phyloP scores from a whole-genome alignment of 257 asterid genomes.

The Rehmannia glutinosa region DNA sequence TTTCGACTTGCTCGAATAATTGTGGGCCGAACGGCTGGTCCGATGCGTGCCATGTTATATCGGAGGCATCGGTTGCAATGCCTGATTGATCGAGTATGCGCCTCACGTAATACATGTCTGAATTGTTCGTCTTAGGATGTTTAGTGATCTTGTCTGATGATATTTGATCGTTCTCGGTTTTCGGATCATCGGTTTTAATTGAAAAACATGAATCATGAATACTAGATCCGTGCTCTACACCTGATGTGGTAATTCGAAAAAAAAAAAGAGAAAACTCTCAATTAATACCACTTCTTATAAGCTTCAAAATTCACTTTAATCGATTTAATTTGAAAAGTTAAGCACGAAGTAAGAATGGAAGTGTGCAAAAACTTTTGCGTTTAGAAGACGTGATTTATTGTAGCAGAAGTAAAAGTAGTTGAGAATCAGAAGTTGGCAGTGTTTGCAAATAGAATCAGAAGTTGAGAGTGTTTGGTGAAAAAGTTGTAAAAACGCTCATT shows the following conservation, averaged over 20 bases:
- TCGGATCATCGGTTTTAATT: constrained; percentile 5
- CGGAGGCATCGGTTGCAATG: constrained; percentile 30
- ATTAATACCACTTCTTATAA: background rate
- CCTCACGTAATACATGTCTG: constrained; percentile 50
- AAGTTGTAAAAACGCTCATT: too few species aligned
- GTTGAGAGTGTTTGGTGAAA: too few species aligned
- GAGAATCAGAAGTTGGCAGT: too few species aligned
- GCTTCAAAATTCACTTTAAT: background rate
- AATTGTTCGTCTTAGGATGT: constrained; percentile 9
- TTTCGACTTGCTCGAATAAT: constrained; percentile 47
- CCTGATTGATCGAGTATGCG: constrained; percentile 60
- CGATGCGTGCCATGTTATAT: constrained; percentile 41
- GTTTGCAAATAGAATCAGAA: too few species aligned
- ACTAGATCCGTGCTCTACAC: constrained; percentile 19
- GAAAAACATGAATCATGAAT: constrained; percentile 17
- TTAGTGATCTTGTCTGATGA: constrained; percentile 9
- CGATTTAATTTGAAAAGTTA: too few species aligned
- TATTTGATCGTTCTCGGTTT: constrained; percentile 5
- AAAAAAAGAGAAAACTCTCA: background rate
- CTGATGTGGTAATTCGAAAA: constrained; percentile 21
- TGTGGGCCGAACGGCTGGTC: constrained; percentile 50
- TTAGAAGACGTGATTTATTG: too few species aligned
- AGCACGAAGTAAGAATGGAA: too few species aligned
- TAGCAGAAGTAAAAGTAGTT: too few species aligned
- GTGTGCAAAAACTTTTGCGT: too few species aligned